Evolutionary conservation across 2,329 filamentous ascomycete species (phyloP), one percentile per base, ranked within the genome.

Genomic region (Knoxdaviesia proteae): DNA sequence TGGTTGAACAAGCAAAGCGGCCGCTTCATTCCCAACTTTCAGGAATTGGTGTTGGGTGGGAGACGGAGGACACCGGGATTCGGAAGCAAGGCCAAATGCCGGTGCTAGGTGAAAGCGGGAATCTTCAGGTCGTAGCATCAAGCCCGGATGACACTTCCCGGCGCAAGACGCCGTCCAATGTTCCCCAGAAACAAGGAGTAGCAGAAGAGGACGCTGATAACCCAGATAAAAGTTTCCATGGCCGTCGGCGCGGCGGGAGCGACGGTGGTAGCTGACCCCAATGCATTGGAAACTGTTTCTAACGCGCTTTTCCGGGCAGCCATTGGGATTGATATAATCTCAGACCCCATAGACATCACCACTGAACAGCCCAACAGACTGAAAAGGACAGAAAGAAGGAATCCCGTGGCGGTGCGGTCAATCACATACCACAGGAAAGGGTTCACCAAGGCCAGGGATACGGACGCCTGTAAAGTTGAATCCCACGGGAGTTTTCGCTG

Each of bases 101-200:
- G 20, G 20, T 20, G 20, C 20, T 20, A 20, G 20, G 20, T 20
- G 20, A 20, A 20, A 20, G 20, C 20, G 20, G 3, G 20, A 20
- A 20, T 20, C 2, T 3, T 20, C 20, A 20, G 20, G 20, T 3
- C 20, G 20, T 20, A 20, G 20, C 20, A 20, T 20, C 20, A 20
- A 20, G 20, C 2, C 20, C 20, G 20, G 20, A 20, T 20, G 20
- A 3, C 20, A 20, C 20, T 20, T 20, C 20, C 20, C 20, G 20
- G 20, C 20, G 78, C 77, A 49, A 96, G 61, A 47, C 83, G 69
- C 48, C 90, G 69, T 8, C 90, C 90, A 54, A 98, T 84, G 55
- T 94, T 96, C 7, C 90, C 90, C 65, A 98, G 94, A 60, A 87
- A 94, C 7, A 96, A 74, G 51, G 84, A 86, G 53, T 84, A 92